Base-by-base conservation (phyloP, 352 stramenopile genomes). In the Phytophthora colocasiae region DNA sequence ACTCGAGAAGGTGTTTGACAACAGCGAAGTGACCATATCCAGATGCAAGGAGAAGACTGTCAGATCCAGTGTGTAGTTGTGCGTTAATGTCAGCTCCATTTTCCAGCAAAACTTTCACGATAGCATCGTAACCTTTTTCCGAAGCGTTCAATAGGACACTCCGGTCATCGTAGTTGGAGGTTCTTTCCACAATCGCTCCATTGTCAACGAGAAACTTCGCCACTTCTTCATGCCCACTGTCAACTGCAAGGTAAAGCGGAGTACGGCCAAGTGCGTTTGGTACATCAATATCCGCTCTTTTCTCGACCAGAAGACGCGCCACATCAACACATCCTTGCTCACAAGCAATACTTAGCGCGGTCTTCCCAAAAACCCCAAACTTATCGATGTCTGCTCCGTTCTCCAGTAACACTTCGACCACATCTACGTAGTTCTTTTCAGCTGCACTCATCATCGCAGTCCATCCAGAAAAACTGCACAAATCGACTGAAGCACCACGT, bases 371-470 rank as follows among this genome's bases (percentile, higher is more conserved):
- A 15, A 17, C 0, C 0, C 15, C 15, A 15, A 2, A 9, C 15
- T 41, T 17, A 7, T 41, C 12, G 15, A 41, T 17, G 4, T 4
- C 7, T 41, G 36, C 36, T 17, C 36, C 36, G n/a, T 17, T 41
- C 15, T 41, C 36, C 36, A 41, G 15, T 17, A 41, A 41, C 3
- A 17, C 4, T 8, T 2, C 36, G 6, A 41, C 15, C 36, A 41
- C 36, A 7, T 41, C 36, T 17, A 0, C 15, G 36, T 41, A 36
- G 12, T 44, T 50, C n/a, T 54, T 56, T 38, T 40, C 22, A 19
- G 50, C 19, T 34, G 50, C 59, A 50, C 22, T 50, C 59, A 62
- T 59, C 3, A 70, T 26, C 15, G 55, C 59, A 45, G 36, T 68
- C 51, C 43, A 62, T 3, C 43, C 36, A 5, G 27, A 7, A 22